Conservation (phyloP, 257 asterid species). For the Nicotiana tabacum region DNA sequence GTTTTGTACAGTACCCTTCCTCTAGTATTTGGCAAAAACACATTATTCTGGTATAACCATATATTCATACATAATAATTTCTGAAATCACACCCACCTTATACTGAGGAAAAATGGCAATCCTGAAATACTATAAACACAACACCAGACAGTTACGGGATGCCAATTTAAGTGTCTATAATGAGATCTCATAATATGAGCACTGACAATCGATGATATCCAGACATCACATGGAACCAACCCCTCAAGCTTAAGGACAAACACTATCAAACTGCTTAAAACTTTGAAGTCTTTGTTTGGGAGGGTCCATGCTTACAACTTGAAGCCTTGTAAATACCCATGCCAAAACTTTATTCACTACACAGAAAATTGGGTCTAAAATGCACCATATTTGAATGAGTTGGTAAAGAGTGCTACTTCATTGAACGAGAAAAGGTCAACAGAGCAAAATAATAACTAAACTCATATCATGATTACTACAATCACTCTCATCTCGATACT, state of each 20-base stretch:
- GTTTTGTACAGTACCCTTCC: background rate
- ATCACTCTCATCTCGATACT: background rate
- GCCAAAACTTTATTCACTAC: background rate
- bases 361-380: background rate
- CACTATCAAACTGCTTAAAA: background rate
- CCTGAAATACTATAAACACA: background rate
- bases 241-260: background rate
- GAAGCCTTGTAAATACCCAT: background rate
- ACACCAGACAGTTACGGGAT: background rate
- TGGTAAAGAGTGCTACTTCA: background rate
- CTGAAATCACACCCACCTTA: background rate
- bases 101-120: background rate
- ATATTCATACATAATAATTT: background rate
- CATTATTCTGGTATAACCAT: background rate
- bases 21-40: background rate
- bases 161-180: background rate
- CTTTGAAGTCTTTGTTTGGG: background rate
- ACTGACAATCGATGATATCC: background rate
- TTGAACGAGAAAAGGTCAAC: background rate
- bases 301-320: background rate
- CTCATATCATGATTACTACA: background rate
- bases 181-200: background rate
- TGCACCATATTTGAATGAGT: background rate
- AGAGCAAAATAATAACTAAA: background rate
- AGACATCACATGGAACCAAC: conserved; percentile 4